Evolutionary conservation across 371 early-diverging fungal genomes (phyloP).

Genomic region (Apophysomyces elegans): DNA sequence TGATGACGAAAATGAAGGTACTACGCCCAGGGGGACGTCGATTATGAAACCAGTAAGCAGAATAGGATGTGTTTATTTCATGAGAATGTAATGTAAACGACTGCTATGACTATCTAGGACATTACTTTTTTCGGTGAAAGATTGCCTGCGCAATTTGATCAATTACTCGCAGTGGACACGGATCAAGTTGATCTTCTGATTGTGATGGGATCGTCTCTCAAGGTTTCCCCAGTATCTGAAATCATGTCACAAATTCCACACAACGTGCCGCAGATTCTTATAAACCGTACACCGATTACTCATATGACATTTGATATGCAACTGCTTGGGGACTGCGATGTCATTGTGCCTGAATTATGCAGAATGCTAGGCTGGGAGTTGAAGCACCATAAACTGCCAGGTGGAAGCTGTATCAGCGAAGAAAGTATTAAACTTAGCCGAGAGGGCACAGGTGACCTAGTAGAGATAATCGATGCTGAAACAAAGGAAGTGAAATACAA

Average conservation of each 20-base stretch:
- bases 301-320: conserved; percentile 89
- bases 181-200: conserved; percentile 83
- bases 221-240: conserved; percentile 92
- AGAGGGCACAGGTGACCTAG: conserved; percentile 20
- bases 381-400: conserved; percentile 55
- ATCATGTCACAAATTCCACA: conserved; percentile 86
- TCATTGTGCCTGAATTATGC: conserved; percentile 82
- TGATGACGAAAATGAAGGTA: conserved; percentile 38
- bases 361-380: conserved; percentile 77
- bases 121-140: conserved; percentile 96
- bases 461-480: conserved; percentile 16
- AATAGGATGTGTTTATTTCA: conserved; percentile 5
- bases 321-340: conserved; percentile 87
- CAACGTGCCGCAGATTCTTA: conserved; percentile 86
- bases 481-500: conserved; percentile 17
- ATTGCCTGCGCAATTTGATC: conserved; percentile 80
- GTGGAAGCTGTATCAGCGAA: conserved; percentile 49
- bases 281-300: conserved; percentile 88
- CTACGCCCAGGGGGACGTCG: conserved; percentile 26
- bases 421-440: conserved; percentile 31
- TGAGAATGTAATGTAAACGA: not conserved
- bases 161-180: conserved; percentile 69
- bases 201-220: conserved; percentile 96
- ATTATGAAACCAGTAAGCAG: conserved; percentile 55
- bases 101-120: conserved; percentile 48